Percentiles rank a stretch among this genome's conserved stretches.
phyloP scores from a whole-genome alignment of 2,329 filamentous ascomycete genomes.

The Pseudohalonectria lignicola region DNA sequence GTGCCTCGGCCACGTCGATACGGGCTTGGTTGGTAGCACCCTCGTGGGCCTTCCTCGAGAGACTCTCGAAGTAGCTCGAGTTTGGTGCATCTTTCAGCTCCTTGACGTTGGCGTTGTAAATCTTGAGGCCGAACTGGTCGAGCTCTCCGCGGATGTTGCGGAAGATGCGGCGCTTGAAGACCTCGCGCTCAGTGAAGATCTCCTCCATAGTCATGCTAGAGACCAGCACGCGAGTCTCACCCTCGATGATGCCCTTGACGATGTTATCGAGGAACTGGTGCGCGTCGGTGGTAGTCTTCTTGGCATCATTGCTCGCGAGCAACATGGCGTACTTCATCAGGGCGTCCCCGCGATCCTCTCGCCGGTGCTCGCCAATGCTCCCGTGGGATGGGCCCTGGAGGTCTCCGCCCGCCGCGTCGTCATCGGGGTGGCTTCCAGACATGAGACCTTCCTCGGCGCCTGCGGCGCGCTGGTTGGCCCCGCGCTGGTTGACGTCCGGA shows the following conservation, averaged over 20 bases:
- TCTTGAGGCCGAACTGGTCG: slow-evolving; percentile 67
- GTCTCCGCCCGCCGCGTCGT: neutral
- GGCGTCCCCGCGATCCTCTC: slow-evolving; percentile 45
- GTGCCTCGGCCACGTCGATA: slow-evolving; percentile 54
- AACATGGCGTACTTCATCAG: slow-evolving; percentile 77
- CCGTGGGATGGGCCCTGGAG: slow-evolving; percentile 1
- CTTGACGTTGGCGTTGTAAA: slow-evolving; percentile 68
- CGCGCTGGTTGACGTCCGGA: slow-evolving; percentile 56
- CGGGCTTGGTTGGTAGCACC: slow-evolving; percentile 71
- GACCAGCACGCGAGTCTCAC: slow-evolving; percentile 74
- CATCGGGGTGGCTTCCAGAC: neutral
- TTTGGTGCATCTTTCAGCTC: slow-evolving; percentile 75
- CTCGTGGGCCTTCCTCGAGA: slow-evolving; percentile 76
- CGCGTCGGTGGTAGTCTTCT: slow-evolving; percentile 17
- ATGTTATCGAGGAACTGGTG: slow-evolving; percentile 66
- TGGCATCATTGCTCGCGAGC: slow-evolving; percentile 47
- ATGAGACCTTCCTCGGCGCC: neutral
- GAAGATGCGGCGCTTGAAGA: slow-evolving; percentile 54
- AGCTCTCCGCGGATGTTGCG: slow-evolving; percentile 70
- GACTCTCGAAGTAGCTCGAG: slow-evolving; percentile 73
- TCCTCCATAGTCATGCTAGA: slow-evolving; percentile 90
- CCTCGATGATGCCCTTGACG: slow-evolving; percentile 83
- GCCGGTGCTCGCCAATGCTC: slow-evolving; percentile 11
- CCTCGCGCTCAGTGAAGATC: slow-evolving; percentile 34
- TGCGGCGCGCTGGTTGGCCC: slow-evolving; percentile 29